These are phyloP conservation scores for Penicillium sumatraense DNA, from an alignment of 2,329 filamentous ascomycete genomes.

Conservation along the genomic window DNA sequence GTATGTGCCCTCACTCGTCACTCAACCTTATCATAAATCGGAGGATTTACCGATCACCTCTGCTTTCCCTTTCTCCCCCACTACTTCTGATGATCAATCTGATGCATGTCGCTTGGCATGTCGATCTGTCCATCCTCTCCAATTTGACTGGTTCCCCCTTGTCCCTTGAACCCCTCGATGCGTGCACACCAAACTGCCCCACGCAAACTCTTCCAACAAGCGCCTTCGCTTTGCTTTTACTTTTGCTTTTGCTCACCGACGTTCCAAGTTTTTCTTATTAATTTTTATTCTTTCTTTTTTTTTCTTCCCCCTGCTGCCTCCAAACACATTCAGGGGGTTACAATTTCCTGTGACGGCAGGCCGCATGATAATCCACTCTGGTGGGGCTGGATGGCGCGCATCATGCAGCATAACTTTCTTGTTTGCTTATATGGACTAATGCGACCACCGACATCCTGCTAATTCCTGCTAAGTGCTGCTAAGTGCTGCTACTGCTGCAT, in stretches of 20 bases:
- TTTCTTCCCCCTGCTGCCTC: no score
- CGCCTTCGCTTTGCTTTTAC: no score
- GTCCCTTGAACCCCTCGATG: neutral
- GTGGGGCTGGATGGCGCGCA: constrained; percentile 19
- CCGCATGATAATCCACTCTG: neutral
- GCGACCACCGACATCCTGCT: neutral
- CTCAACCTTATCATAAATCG: constrained; percentile 17
- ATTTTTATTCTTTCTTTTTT: no score
- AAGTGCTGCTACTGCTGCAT: neutral
- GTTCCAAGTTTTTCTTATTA: neutral
- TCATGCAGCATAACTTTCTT: constrained; percentile 25
- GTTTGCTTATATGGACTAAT: constrained; percentile 18
- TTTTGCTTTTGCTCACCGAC: constrained; percentile 7
- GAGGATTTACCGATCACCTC: constrained; percentile 22
- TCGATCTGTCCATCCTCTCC: constrained; percentile 11
- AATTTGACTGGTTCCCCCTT: neutral
- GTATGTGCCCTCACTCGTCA: no score
- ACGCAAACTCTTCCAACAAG: neutral
- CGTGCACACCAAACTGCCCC: neutral
- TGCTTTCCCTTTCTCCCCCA: constrained; percentile 16
- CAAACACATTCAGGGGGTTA: neutral
- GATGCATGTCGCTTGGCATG: constrained; percentile 27
- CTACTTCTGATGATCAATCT: constrained; percentile 27
- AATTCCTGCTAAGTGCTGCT: no score
- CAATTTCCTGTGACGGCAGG: neutral